A percentile compares a stretch with the other conserved stretches of the same genome.
Evolutionary conservation across 306 rosid species (phyloP).

Genomic region (Fragaria nilgerrensis): DNA sequence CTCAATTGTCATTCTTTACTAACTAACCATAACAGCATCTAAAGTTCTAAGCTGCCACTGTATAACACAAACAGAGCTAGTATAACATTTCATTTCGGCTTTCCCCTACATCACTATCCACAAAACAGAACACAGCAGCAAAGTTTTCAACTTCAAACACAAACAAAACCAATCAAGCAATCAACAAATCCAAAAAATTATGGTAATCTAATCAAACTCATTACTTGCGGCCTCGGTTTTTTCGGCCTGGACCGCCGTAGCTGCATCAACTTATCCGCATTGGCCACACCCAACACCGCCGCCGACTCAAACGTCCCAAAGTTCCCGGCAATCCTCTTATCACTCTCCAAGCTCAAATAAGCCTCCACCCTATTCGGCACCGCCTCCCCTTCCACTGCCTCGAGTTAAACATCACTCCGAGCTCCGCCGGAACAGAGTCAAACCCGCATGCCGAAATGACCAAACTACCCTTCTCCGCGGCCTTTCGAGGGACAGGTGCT

Average conservation of each 20-base stretch:
- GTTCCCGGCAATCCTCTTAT: constrained; percentile 64
- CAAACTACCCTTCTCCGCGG: constrained; percentile 51
- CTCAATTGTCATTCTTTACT: neutral
- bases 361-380: constrained; percentile 64
- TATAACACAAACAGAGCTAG: neutral
- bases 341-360: constrained; percentile 65
- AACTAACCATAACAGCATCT: neutral
- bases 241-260: constrained; percentile 71
- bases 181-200: neutral
- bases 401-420: constrained; percentile 74
- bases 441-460: constrained; percentile 88
- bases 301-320: constrained; percentile 75
- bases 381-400: constrained; percentile 55
- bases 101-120: neutral
- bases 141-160: neutral
- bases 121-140: neutral
- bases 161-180: neutral
- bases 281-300: constrained; percentile 69
- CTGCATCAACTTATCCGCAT: constrained; percentile 51
- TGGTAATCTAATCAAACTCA: neutral
- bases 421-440: constrained; percentile 86
- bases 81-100: neutral
- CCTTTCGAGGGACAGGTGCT: neutral
- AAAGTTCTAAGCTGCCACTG: too few species aligned
- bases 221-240: constrained; percentile 67